Base-by-base conservation (phyloP, 2,329 filamentous ascomycete species). In the Rhinocladiella mackenziei region DNA sequence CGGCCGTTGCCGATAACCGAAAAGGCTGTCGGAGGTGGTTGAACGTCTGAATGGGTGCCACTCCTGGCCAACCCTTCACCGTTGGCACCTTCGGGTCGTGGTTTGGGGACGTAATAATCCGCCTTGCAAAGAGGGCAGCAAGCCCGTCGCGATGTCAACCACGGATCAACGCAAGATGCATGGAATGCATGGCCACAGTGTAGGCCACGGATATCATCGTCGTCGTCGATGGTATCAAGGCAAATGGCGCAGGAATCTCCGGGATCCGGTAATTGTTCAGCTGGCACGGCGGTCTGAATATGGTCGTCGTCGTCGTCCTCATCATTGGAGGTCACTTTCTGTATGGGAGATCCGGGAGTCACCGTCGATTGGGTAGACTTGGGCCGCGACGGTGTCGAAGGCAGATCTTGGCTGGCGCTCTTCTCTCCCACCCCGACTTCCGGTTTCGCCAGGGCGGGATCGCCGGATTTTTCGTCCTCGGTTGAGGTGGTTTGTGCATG, bases 141-240 rank as follows among this genome's bases (percentile, higher is more conserved):
- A 18, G 92, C 92, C 55, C 91, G 83, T 52, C 92, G 81, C 61
- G 86, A 89, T 7, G 92, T 98, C 53, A 98, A 71, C 92, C 92
- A 98, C 8, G 92, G 92, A 58, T 98, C 92, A 36, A 98, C 80
- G 62, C 92, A 98, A 28, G 84, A 86, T 38, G 89, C 89, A 64
- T 98, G 92, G 77, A 97, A 98, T 41, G 91, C 89, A 65, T 98
- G 92, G n/a, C 92, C 92, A 60, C 92, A 98, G 3, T 87, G 89
- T 50, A 98, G 71, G 2, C 92, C 92, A 56, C 92, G 86, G 37
- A 98, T 83, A 62, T 98, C 91, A 58, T 97, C 92, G 52, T 96
- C 87, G 52, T 97, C 88, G 64, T 98, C 92, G 13, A 98, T 77
- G 0, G 79, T 84, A 61, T 98, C 92, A 54, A 98, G 84, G 65